Base-by-base conservation (phyloP, 306 rosid species). In the Sphenostylis stenocarpa region DNA sequence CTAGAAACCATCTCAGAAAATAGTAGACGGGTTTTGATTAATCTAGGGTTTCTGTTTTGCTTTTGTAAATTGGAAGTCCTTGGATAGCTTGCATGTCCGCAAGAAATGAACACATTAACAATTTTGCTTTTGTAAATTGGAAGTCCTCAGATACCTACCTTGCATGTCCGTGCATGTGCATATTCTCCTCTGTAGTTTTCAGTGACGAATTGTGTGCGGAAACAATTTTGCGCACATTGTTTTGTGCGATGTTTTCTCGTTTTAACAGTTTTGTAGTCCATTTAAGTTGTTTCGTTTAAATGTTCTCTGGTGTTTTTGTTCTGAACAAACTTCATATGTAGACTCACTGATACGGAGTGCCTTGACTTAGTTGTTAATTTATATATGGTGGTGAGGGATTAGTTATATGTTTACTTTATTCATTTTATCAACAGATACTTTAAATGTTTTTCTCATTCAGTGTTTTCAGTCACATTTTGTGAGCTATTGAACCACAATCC, bases 41-140 rank as follows among this genome's bases (percentile, higher is more conserved):
- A 43, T 64, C 36, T 67, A 70, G 84, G 84, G 86, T 79, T 84
- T 75, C 63, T 69, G 51, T 56, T 63, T 36, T 69, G 47, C 24
- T 64, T 62, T 41, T 4, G 66, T 26, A 31, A 70, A 44, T 81
- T 41, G 57, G 33, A 11, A 57, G 57, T 81, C 56, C 48, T 47
- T 44, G 26, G 7, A 45, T 72, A 21, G 72, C 36, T 24, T 74
- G 39, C 58, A n/a, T n/a, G n/a, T n/a, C n/a, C n/a, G n/a, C n/a
- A n/a, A n/a, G n/a, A n/a, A n/a, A n/a, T n/a, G n/a, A n/a, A n/a
- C n/a, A n/a, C n/a, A n/a, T n/a, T n/a, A n/a, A n/a, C n/a, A n/a
- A n/a, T n/a, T n/a, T n/a, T n/a, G n/a, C n/a, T n/a, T n/a, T n/a
- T n/a, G n/a, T n/a, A n/a, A n/a, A n/a, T n/a, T n/a, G n/a, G n/a